A percentile compares a stretch with the other conserved stretches of the same genome.
phyloP scores from a whole-genome alignment of 768 basidiomycete genomes.

The Gyrodon lividus region DNA sequence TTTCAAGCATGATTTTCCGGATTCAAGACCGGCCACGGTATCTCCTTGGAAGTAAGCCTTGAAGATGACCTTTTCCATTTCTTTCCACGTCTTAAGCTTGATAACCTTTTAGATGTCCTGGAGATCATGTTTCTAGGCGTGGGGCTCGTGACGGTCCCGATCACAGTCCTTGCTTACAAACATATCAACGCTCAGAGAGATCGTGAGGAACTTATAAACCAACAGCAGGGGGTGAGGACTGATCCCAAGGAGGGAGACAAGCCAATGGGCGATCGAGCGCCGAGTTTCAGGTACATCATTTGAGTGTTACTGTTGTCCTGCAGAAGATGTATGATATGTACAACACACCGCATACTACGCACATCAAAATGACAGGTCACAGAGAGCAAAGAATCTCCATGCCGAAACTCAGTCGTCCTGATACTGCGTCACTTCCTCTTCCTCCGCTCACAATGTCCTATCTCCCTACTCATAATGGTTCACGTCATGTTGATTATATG shows the following conservation, averaged over 20 bases:
- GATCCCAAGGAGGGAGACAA: too few relatives aligned
- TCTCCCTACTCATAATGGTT: too few relatives aligned
- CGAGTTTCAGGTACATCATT: constrained; percentile 54
- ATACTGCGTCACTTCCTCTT: too few relatives aligned
- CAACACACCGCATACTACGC: too few relatives aligned
- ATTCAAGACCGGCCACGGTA: constrained; percentile 58
- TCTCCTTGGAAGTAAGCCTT: constrained; percentile 57
- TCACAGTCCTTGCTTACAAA: constrained; percentile 46
- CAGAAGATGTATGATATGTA: too few relatives aligned
- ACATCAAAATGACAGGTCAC: too few relatives aligned
- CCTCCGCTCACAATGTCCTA: too few relatives aligned
- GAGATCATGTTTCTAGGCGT: constrained; percentile 68
- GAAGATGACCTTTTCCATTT: neutral
- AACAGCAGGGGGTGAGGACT: neutral
- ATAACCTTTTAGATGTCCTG: constrained; percentile 42
- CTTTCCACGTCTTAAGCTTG: neutral
- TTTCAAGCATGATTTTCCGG: constrained; percentile 64
- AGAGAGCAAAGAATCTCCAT: too few relatives aligned
- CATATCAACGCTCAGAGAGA: constrained; percentile 57
- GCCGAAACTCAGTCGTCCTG: too few relatives aligned
- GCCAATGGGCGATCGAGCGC: constrained; percentile 22
- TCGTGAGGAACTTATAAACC: neutral
- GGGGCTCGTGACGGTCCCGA: constrained; percentile 49
- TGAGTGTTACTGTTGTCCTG: constrained; percentile 8
- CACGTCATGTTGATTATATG: too few relatives aligned